These are phyloP conservation scores for Tuber brumale DNA, from an alignment of 495 filamentous ascomycete genomes.

Conservation along the genomic window DNA sequence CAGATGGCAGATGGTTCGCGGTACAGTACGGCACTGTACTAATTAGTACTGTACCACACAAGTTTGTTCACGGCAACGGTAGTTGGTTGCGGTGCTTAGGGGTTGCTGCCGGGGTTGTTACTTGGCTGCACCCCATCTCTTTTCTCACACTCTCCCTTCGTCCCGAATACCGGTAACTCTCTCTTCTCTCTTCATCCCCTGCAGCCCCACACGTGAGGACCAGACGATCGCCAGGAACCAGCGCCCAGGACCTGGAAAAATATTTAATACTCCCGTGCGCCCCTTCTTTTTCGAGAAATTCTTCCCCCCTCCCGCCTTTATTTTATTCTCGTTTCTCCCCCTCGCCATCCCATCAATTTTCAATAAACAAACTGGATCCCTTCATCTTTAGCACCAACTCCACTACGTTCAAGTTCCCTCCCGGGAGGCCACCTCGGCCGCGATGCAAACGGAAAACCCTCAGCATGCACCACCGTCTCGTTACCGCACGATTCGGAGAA, in stretches of 20 bases:
- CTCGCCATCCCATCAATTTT: neutral
- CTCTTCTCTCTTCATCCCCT: constrained; percentile 18
- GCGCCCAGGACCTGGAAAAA: constrained; percentile 5
- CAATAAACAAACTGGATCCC: constrained; percentile 7
- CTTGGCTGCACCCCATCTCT: neutral
- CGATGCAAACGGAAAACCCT: constrained; percentile 38
- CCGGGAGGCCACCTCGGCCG: constrained; percentile 11
- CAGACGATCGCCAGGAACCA: constrained; percentile 19
- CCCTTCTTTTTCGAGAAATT: constrained; percentile 9
- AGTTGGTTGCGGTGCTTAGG: neutral
- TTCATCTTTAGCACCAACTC: constrained; percentile 3
- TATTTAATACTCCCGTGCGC: constrained; percentile 28
- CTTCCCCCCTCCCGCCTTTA: constrained; percentile 4
- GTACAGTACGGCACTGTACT: neutral
- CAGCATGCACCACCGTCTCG: constrained; percentile 33
- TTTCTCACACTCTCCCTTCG: neutral
- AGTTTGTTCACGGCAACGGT: neutral
- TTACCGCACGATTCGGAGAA: constrained; percentile 39
- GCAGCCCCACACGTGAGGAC: constrained; percentile 30
- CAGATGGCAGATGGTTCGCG: neutral
- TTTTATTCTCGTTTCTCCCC: neutral
- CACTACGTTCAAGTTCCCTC: constrained; percentile 1
- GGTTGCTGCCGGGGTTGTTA: neutral
- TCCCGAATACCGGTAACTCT: constrained; percentile 1
- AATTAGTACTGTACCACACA: neutral